Evolutionary conservation across 1,139 yeast genomes (phyloP).

Genomic region (Pichia sp.): DNA sequence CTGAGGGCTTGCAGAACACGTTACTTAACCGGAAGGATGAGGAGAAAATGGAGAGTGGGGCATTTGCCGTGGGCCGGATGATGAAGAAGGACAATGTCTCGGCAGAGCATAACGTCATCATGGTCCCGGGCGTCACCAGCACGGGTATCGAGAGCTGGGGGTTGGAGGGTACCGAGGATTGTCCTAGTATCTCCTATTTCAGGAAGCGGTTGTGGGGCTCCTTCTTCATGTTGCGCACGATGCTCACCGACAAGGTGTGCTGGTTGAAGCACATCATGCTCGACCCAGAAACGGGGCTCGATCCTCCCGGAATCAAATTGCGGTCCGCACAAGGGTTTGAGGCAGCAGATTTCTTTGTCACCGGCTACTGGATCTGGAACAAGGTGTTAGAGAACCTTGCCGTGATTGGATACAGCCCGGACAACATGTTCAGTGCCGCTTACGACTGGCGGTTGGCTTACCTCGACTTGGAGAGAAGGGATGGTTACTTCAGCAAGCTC

Average conservation of each 20-base stretch:
- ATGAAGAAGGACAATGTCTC: conserved; percentile 47
- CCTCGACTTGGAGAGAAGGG: conserved; percentile 81
- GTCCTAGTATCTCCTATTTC: conserved; percentile 82
- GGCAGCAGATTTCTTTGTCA: conserved; percentile 92
- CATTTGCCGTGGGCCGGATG: conserved; percentile 82
- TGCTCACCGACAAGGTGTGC: conserved; percentile 87
- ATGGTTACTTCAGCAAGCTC: conserved; percentile 74
- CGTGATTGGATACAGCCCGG: conserved; percentile 89
- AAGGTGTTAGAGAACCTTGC: conserved; percentile 89
- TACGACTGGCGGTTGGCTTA: conserved; percentile 96
- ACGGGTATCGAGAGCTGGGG: conserved; percentile 97
- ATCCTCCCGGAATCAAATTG: conserved; percentile 74
- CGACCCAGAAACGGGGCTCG: conserved; percentile 87
- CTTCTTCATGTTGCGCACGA: conserved; percentile 87
- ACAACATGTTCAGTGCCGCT: conserved; percentile 84
- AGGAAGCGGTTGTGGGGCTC: conserved; percentile 95
- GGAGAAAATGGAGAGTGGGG: conserved; percentile 55
- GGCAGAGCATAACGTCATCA: conserved; percentile 71
- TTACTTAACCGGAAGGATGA: conserved; percentile 48
- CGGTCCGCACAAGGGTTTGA: conserved; percentile 97
- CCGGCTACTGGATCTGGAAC: conserved; percentile 99
- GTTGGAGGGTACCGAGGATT: conserved; percentile 54
- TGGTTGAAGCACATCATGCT: conserved; percentile 91
- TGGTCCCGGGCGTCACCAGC: conserved; percentile 95
- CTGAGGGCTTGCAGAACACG: conserved; percentile 58